These are phyloP conservation scores for Colletotrichum tabaci DNA, from an alignment of 2,329 filamentous ascomycete species.

Conservation along the genomic window DNA sequence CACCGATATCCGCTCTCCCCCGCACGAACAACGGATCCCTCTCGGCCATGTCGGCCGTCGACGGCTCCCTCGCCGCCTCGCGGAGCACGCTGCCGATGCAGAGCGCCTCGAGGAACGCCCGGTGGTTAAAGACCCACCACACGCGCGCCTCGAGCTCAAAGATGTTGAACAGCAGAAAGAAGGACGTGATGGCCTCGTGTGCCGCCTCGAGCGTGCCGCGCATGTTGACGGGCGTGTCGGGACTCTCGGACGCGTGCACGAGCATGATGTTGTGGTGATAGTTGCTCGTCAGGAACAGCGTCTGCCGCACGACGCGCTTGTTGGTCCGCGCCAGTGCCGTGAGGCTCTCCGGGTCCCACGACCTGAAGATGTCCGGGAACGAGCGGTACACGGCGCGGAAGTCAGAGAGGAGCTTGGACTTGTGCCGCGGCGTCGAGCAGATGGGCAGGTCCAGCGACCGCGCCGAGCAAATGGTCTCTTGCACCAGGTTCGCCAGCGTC, in stretches of 20 bases:
- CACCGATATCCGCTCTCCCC: constrained; percentile 73
- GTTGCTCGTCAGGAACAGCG: constrained; percentile 84
- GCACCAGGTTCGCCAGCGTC: constrained; percentile 84
- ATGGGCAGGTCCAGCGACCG: constrained; percentile 82
- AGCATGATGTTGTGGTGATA: constrained; percentile 89
- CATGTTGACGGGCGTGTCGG: constrained; percentile 75
- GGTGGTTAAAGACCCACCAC: constrained; percentile 89
- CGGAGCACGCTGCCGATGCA: constrained; percentile 75
- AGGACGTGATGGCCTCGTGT: constrained; percentile 80
- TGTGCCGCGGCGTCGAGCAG: constrained; percentile 77
- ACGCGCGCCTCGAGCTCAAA: constrained; percentile 81
- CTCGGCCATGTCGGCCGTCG: constrained; percentile 60
- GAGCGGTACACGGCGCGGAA: constrained; percentile 81
- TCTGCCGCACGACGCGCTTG: constrained; percentile 79
- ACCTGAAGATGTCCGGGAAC: constrained; percentile 80
- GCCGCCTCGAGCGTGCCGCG: constrained; percentile 81
- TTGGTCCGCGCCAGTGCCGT: constrained; percentile 70
- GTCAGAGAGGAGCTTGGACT: constrained; percentile 77
- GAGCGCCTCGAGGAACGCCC: constrained; percentile 82
- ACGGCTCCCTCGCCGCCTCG: constrained; percentile 64
- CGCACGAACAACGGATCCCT: constrained; percentile 73
- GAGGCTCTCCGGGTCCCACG: constrained; percentile 75
- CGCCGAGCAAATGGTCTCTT: constrained; percentile 82
- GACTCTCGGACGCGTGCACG: constrained; percentile 79
- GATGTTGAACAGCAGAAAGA: constrained; percentile 80